Evolutionary conservation across 495 filamentous ascomycete genomes (phyloP).

Genomic region (Aspergillus sparsus): DNA sequence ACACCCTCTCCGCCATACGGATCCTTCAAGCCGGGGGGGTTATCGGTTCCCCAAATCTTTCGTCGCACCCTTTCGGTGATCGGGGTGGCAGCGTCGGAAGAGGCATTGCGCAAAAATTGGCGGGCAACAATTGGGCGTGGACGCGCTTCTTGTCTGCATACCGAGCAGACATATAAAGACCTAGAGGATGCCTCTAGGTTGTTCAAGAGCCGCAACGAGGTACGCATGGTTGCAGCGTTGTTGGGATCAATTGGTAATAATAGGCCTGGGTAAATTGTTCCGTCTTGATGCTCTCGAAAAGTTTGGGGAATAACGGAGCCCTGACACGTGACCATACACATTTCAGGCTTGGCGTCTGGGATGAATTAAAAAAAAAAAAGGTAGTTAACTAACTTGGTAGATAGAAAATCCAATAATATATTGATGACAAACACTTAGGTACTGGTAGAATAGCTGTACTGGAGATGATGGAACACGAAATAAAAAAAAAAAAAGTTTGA

Average conservation of each 20-base stretch:
- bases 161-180: slow-evolving; percentile 44
- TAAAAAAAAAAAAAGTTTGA: not conserved
- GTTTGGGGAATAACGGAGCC: slow-evolving; percentile 19
- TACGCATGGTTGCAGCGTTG: slow-evolving; percentile 42
- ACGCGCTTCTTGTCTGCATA: slow-evolving; percentile 41
- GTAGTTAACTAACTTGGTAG: not conserved
- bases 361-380: not conserved
- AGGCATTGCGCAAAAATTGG: slow-evolving; percentile 47
- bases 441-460: no score
- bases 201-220: slow-evolving; percentile 40
- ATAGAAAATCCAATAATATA: no score
- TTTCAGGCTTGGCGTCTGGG: slow-evolving; percentile 16
- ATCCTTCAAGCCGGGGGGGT: slow-evolving; percentile 54
- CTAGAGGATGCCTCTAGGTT: slow-evolving; percentile 35
- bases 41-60: slow-evolving; percentile 58
- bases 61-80: slow-evolving; percentile 53
- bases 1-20: slow-evolving; percentile 49
- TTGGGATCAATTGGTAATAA: slow-evolving; percentile 9
- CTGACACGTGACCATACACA: slow-evolving; percentile 29
- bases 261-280: slow-evolving; percentile 6
- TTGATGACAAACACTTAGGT: no score
- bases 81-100: slow-evolving; percentile 34
- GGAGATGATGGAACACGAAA: no score
- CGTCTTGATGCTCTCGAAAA: slow-evolving; percentile 28
- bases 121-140: slow-evolving; percentile 44